A percentile compares a stretch with the other conserved stretches of the same genome.
These are phyloP conservation scores for Hygrophorus pudorinus DNA, from an alignment of 768 basidiomycete genomes.

Conservation along the genomic window DNA sequence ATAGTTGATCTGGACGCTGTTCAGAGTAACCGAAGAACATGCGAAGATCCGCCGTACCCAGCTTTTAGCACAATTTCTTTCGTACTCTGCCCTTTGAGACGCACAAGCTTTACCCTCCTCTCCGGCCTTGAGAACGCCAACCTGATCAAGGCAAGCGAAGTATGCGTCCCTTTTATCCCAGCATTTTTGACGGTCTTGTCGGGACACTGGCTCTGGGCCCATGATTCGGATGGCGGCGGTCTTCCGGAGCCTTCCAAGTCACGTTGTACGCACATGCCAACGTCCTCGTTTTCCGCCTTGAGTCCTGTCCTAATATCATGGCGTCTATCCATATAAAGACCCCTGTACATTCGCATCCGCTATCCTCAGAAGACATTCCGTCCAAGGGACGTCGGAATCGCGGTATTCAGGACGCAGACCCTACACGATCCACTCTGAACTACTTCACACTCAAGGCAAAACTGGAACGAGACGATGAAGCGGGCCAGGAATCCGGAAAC, in stretches of 20 bases:
- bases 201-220: neutral
- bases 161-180: slow-evolving; percentile 83
- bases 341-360: slow-evolving; percentile 64
- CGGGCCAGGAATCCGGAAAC: slow-evolving; percentile 20
- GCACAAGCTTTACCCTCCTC: slow-evolving; percentile 56
- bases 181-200: slow-evolving; percentile 69
- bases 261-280: neutral
- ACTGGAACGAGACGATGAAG: slow-evolving; percentile 33
- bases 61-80: slow-evolving; percentile 72
- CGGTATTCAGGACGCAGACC: slow-evolving; percentile 22
- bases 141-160: slow-evolving; percentile 72
- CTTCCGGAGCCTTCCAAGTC: neutral
- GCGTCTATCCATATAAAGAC: slow-evolving; percentile 36
- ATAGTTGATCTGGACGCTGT: slow-evolving; percentile 65
- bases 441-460: slow-evolving; percentile 59
- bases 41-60: slow-evolving; percentile 51
- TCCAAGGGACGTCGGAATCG: slow-evolving; percentile 41
- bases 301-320: neutral
- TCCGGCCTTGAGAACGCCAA: slow-evolving; percentile 62
- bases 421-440: slow-evolving; percentile 29
- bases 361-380: slow-evolving; percentile 46
- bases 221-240: neutral
- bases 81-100: slow-evolving; percentile 48
- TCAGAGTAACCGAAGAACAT: slow-evolving; percentile 1
- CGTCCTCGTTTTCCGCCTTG: too few species aligned